Evolutionary conservation across 169 alveolate genomes (phyloP).

Genomic region (Eimeria tenella): DNA sequence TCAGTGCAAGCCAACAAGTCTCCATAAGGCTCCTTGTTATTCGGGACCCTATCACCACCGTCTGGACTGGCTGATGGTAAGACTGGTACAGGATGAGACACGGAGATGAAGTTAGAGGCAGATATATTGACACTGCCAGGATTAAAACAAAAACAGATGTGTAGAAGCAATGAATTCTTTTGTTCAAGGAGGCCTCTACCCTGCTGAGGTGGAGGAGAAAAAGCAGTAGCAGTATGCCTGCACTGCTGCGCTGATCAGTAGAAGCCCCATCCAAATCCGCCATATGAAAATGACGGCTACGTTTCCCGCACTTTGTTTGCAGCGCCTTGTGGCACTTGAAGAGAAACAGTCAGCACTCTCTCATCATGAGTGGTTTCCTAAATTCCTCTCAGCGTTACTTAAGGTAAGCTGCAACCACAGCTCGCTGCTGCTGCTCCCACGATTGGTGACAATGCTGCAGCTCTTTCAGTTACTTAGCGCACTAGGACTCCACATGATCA

Average conservation of each 20-base stretch:
- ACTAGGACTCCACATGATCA: too few relatives aligned
- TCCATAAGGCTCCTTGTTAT: conserved; percentile 59
- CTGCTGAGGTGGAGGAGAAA: too few relatives aligned
- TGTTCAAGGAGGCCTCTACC: too few relatives aligned
- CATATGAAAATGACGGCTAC: too few relatives aligned
- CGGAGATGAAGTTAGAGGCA: not conserved
- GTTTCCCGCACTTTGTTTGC: not conserved
- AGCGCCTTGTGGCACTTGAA: conserved; percentile 50
- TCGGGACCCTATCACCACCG: conserved; percentile 78
- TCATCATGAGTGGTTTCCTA: conserved; percentile 50
- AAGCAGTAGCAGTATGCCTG: too few relatives aligned
- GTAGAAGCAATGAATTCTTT: too few relatives aligned
- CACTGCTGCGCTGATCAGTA: too few relatives aligned
- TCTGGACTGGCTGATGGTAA: conserved; percentile 80
- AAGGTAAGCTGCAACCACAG: conserved; percentile 1
- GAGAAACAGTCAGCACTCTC: not conserved
- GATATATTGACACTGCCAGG: too few relatives aligned
- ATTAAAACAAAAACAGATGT: too few relatives aligned
- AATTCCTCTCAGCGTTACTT: conserved; percentile 15
- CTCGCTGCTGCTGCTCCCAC: not conserved
- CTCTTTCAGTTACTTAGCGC: too few relatives aligned
- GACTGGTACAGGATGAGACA: not conserved
- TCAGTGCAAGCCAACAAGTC: conserved; percentile 74
- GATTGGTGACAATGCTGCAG: too few relatives aligned
- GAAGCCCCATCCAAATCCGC: too few relatives aligned